These are phyloP conservation scores for Scedosporium minutisporum DNA, from an alignment of 2,329 filamentous ascomycete genomes.

Conservation along the genomic window DNA sequence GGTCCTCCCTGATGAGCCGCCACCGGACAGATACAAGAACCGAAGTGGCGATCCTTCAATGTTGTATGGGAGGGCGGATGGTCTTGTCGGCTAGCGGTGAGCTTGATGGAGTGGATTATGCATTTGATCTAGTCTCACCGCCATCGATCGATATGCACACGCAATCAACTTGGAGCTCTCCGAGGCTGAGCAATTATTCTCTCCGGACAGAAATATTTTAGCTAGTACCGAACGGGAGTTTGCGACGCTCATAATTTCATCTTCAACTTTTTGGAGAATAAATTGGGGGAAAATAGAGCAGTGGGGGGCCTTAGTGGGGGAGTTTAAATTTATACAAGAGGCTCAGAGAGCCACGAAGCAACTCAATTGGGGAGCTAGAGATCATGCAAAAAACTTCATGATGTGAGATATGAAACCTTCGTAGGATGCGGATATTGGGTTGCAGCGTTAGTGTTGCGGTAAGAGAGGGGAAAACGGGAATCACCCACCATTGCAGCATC, in stretches of 20 bases:
- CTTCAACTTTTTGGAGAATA: no score
- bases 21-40: background rate
- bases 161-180: background rate
- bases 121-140: background rate
- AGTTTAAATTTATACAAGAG: background rate
- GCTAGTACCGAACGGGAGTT: no score
- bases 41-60: background rate
- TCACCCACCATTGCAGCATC: background rate
- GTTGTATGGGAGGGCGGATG: background rate
- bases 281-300: background rate
- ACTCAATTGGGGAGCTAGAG: background rate
- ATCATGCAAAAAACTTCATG: slow-evolving; percentile 1
- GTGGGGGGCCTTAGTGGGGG: background rate
- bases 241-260: no score
- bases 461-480: background rate
- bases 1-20: background rate
- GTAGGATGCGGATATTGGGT: background rate
- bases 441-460: background rate
- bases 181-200: no score
- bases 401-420: background rate
- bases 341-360: background rate
- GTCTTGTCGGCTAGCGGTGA: background rate
- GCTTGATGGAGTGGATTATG: background rate
- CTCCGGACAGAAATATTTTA: no score
- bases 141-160: background rate